Evolutionary conservation across 257 asterid genomes (phyloP).

Genomic region (Solanum rostratum): DNA sequence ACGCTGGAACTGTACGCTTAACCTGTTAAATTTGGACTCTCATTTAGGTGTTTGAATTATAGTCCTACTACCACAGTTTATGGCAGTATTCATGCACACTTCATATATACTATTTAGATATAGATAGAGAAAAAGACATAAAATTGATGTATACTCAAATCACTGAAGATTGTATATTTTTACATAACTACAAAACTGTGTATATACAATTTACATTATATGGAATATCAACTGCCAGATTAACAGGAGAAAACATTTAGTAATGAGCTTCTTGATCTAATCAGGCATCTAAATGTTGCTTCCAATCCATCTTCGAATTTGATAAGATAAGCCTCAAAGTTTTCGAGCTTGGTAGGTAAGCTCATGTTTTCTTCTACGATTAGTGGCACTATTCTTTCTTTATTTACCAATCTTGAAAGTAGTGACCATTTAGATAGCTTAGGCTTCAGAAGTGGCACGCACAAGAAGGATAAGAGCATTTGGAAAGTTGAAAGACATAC

Average conservation of each 20-base stretch:
- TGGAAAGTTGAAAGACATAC: constrained; percentile 16
- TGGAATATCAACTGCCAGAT: not conserved
- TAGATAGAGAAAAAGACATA: not conserved
- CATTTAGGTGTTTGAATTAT: not conserved
- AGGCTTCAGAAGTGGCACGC: constrained; percentile 10
- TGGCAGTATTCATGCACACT: not conserved
- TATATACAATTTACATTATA: not conserved
- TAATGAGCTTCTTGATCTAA: not conserved
- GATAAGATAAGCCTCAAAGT: constrained; percentile 2
- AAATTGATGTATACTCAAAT: not conserved
- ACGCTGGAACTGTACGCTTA: not conserved
- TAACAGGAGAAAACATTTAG: constrained; percentile 1
- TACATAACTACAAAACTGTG: not conserved
- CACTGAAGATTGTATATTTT: not conserved
- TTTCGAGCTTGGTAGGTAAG: constrained; percentile 5
- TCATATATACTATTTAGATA: not conserved
- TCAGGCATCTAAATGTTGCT: not conserved
- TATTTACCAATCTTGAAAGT: constrained; percentile 19
- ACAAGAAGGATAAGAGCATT: constrained; percentile 7
- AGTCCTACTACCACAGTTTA: not conserved
- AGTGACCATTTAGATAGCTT: constrained; percentile 22
- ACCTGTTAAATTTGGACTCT: not conserved
- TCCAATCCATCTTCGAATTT: not conserved
- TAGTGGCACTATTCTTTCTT: constrained; percentile 8
- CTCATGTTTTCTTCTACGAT: constrained; percentile 1